Base-by-base conservation (phyloP, 2,329 filamentous ascomycete species). In the Teratosphaeria nubilosa region DNA sequence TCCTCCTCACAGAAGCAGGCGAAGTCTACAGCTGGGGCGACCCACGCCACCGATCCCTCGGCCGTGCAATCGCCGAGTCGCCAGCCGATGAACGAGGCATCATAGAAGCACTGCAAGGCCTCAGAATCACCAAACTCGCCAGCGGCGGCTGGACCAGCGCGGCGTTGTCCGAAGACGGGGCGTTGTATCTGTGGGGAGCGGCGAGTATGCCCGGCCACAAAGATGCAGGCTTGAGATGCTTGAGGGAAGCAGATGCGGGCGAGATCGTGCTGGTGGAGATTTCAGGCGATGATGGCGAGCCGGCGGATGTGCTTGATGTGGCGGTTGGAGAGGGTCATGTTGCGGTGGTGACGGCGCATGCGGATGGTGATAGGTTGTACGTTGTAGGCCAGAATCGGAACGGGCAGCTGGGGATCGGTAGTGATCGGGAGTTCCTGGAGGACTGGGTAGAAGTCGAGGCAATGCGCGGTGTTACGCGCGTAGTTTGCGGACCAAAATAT, bases 161-260 rank as follows among this genome's bases (percentile, higher is more conserved):
- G 2, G 84, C 83, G 0, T 64, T 87, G 51, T 86, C 83, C 0
- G 72, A 76, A 11, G 81, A 80, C 2, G 75, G 79, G 32, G 80
- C 83, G 58, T 68, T 86, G 1, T 88, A 87, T 65, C 67, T 81
- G 25, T 88, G 85, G 84, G 85, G 85, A 6, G 58, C 61, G 25
- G 57, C 61, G n/a, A 55, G 30, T 7, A 64, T 57, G 25, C 68
- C 68, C 10, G 68, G 66, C 1, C 56, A 53, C 9, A 61, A 68
- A 16, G 50, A 61, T 9, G 51, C 20, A 16, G 50, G 51, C 2
- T 64, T 71, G 9, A 34, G 56, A 22, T 63, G 59, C 41, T 58
- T 70, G n/a, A 31, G 51, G 3, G 65, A 61, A n/a, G 55, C 58
- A 2, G 61, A 59, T 14, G 54, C 63, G 2, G 67, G 60, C 2